These are phyloP conservation scores for Claviceps maximensis DNA, from an alignment of 2,329 filamentous ascomycete species.

Conservation along the genomic window DNA sequence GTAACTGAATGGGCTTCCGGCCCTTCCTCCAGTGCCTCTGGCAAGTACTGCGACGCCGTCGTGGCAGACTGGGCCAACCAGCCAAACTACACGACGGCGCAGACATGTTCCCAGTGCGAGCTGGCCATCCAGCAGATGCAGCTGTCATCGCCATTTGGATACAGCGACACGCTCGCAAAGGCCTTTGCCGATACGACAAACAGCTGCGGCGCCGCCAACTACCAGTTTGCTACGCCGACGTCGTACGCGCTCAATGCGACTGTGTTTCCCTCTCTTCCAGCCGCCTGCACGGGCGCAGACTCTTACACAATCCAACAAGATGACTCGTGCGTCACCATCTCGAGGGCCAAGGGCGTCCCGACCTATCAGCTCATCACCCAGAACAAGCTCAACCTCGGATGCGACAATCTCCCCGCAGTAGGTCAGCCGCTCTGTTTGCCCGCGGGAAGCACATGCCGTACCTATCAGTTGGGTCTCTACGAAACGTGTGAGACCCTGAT, in stretches of 20 bases:
- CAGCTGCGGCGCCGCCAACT: neutral
- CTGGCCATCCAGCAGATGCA: neutral
- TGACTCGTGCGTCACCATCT: neutral
- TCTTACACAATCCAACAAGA: neutral
- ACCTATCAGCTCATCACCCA: neutral
- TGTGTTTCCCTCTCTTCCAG: neutral
- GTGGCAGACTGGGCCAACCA: neutral
- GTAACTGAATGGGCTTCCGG: neutral
- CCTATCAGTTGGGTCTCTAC: neutral
- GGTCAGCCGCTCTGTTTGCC: neutral
- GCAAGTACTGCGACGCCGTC: neutral
- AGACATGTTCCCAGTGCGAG: neutral
- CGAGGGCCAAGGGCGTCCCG: neutral
- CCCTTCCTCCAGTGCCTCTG: neutral
- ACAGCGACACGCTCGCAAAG: neutral
- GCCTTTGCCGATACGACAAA: neutral
- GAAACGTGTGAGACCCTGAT: neutral
- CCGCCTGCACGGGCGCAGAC: neutral
- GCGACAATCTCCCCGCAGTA: neutral
- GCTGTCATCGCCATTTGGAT: neutral
- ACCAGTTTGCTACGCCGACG: neutral
- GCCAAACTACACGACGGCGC: neutral
- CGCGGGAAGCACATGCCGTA: neutral
- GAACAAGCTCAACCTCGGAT: constrained; percentile 1
- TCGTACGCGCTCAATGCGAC: constrained; percentile 1